These are phyloP conservation scores for Pseudopediastrum boryanum DNA, from an alignment of 139 green algal genomes.

Conservation along the genomic window DNA sequence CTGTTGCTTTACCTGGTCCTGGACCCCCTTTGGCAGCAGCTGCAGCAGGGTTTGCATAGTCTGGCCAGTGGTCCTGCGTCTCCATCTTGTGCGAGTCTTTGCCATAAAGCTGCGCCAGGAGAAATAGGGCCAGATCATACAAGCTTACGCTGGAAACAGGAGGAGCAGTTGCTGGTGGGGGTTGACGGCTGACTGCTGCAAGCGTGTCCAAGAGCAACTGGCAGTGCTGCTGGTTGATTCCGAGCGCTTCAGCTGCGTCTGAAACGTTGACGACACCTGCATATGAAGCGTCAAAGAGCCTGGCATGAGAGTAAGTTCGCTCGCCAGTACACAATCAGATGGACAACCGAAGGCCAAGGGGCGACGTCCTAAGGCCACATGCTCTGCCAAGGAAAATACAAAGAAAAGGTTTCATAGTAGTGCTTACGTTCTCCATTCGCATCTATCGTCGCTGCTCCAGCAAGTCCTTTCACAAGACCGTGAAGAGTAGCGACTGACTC, in stretches of 20 bases:
- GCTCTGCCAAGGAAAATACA: too few relatives aligned
- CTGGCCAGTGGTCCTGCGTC: constrained; percentile 77
- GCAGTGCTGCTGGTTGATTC: constrained; percentile 44
- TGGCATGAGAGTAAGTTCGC: too few relatives aligned
- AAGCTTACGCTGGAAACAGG: constrained; percentile 32
- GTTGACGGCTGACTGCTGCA: neutral
- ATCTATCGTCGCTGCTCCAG: constrained; percentile 16
- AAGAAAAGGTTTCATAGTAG: too few relatives aligned
- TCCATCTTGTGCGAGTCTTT: constrained; percentile 67
- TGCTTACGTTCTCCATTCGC: constrained; percentile 48
- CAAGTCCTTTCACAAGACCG: constrained; percentile 41
- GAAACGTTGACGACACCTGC: constrained; percentile 39
- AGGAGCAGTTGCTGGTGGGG: constrained; percentile 16
- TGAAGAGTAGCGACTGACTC: constrained; percentile 38
- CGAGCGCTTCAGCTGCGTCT: constrained; percentile 39
- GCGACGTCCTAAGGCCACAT: too few relatives aligned
- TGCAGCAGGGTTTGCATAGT: constrained; percentile 2
- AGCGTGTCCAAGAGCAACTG: constrained; percentile 45
- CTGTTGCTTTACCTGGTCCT: too few relatives aligned
- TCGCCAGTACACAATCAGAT: too few relatives aligned
- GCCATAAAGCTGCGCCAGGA: constrained; percentile 75
- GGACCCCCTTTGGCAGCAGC: too few relatives aligned
- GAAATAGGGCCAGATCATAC: constrained; percentile 72
- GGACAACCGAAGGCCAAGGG: too few relatives aligned
- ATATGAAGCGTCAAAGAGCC: neutral